Evolutionary conservation across 164 flowering plant genomes (phyloP).

Genomic region (Aristolochia californica): DNA sequence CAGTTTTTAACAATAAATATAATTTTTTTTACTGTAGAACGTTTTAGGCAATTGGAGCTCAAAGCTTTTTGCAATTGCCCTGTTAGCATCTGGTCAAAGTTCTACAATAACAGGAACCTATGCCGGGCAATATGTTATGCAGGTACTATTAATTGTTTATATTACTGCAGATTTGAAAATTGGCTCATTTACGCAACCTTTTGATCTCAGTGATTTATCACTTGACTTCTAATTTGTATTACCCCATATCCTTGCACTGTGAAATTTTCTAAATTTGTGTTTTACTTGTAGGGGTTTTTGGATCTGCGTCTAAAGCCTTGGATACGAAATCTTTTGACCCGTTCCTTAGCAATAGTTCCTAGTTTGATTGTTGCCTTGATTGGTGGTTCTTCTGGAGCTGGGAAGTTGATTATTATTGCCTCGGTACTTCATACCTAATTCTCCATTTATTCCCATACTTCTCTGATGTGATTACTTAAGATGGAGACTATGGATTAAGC

Average conservation of each 20-base stretch:
- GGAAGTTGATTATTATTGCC: constrained; percentile 75
- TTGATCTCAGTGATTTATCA: background rate
- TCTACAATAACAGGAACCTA: constrained; percentile 96
- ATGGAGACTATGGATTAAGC: background rate
- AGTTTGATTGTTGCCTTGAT: constrained; percentile 79
- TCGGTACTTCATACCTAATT: constrained; percentile 35
- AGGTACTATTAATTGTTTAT: constrained; percentile 29
- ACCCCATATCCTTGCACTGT: background rate
- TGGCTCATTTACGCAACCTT: background rate
- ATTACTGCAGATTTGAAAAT: background rate
- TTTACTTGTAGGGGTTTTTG: constrained; percentile 60
- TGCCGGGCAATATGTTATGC: constrained; percentile 97
- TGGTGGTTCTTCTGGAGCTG: constrained; percentile 92
- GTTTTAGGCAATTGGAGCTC: constrained; percentile 93
- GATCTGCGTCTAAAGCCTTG: constrained; percentile 73
- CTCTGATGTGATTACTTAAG: background rate
- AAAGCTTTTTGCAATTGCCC: constrained; percentile 84
- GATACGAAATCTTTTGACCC: constrained; percentile 70
- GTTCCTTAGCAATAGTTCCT: constrained; percentile 86
- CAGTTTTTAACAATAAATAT: background rate
- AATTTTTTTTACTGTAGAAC: constrained; percentile 30
- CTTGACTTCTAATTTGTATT: background rate
- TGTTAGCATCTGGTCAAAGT: constrained; percentile 96
- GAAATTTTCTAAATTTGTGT: background rate
- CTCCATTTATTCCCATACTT: background rate